Conservation (phyloP, 1,284 basidiomycete species). For the Violaceomyces palustris region DNA sequence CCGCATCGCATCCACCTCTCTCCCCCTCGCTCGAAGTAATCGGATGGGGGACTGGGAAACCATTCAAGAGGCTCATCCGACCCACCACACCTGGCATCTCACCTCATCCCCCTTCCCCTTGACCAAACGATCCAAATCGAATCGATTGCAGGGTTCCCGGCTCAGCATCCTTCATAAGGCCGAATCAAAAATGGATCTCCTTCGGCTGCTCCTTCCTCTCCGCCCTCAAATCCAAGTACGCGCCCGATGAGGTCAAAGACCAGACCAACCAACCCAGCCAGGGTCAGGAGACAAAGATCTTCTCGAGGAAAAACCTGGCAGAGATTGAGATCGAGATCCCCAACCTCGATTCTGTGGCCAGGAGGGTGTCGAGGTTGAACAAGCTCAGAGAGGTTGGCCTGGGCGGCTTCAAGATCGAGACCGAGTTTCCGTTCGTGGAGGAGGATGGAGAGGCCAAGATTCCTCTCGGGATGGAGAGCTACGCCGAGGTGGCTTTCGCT, state of each 20-base stretch:
- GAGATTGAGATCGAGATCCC: conserved; percentile 80
- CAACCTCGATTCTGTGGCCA: conserved; percentile 69
- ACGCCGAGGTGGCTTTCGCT: conserved; percentile 58
- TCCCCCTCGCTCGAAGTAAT: no score
- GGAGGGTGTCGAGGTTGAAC: conserved; percentile 65
- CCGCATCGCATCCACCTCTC: no score
- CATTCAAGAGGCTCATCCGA: no score
- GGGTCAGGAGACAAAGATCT: conserved; percentile 59
- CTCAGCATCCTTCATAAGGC: conserved; percentile 40
- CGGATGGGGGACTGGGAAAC: no score
- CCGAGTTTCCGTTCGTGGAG: conserved; percentile 1
- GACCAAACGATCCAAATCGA: no score
- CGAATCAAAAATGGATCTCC: conserved; percentile 19
- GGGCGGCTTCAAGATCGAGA: conserved; percentile 59
- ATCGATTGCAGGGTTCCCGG: conserved; percentile 5
- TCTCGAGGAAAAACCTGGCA: conserved; percentile 25
- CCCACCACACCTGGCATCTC: no score
- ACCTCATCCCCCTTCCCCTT: no score
- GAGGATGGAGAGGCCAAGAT: conserved; percentile 2
- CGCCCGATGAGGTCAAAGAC: not conserved
- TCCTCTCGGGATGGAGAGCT: conserved; percentile 5
- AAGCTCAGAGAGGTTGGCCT: conserved; percentile 72
- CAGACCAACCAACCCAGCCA: not conserved
- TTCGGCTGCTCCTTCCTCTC: conserved; percentile 62
- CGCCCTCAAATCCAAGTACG: conserved; percentile 59